Conservation (phyloP, 495 filamentous ascomycete genomes). For the Xylaria bambusicola region DNA sequence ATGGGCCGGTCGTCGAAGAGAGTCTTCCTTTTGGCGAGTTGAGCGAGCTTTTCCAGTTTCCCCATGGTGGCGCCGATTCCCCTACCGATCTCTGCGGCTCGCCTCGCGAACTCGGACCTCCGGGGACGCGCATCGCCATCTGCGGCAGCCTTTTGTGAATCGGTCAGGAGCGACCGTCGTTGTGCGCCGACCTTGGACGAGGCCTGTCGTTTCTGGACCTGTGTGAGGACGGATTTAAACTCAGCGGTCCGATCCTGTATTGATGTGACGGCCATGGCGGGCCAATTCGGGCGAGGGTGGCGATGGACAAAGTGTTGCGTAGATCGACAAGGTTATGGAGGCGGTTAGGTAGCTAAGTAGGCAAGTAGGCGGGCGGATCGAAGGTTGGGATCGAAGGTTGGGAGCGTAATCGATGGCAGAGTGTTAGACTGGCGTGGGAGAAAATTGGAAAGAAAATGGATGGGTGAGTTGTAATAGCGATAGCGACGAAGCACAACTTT, state of each 20-base stretch:
- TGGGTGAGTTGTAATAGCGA: no score
- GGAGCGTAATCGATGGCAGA: no score
- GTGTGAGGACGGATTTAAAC: conserved; percentile 85
- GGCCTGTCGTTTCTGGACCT: conserved; percentile 73
- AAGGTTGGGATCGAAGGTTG: no score
- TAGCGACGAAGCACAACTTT: no score
- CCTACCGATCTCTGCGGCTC: conserved; percentile 85
- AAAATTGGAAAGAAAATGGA: no score
- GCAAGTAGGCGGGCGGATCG: no score
- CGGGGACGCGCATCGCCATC: conserved; percentile 60
- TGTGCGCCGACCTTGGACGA: conserved; percentile 72
- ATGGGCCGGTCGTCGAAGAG: conserved; percentile 95
- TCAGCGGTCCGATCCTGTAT: conserved; percentile 97
- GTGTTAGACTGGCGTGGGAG: no score
- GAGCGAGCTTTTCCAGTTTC: conserved; percentile 88
- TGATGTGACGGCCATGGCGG: conserved; percentile 58
- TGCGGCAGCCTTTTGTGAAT: conserved; percentile 68
- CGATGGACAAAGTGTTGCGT: not conserved
- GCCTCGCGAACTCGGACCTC: conserved; percentile 80
- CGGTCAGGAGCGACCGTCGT: conserved; percentile 76
- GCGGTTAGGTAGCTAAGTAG: no score
- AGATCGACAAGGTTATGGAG: not conserved
- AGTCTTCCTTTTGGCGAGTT: conserved; percentile 92
- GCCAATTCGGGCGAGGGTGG: not conserved
- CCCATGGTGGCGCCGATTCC: conserved; percentile 91